Evolutionary conservation across 2,329 filamentous ascomycete genomes (phyloP).

Genomic region (Lecanicillium sp.): DNA sequence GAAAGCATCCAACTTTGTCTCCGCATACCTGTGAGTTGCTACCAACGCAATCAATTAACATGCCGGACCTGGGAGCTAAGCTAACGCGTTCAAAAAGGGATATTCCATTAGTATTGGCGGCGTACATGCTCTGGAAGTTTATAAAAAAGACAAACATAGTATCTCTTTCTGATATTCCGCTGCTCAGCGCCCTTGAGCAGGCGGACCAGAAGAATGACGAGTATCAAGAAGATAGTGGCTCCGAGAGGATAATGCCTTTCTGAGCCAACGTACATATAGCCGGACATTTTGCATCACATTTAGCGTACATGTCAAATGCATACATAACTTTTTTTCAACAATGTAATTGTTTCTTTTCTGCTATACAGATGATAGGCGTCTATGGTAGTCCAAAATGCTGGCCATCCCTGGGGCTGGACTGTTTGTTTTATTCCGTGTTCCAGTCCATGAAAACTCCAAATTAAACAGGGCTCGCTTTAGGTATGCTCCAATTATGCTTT

Average conservation of each 20-base stretch:
- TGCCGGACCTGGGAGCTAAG: constrained; percentile 10
- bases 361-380: no score
- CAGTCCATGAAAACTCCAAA: background rate
- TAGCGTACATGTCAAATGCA: no score
- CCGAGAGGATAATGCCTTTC: no score
- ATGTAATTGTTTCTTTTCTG: no score
- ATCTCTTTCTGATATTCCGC: constrained; percentile 41
- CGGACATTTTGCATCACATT: background rate
- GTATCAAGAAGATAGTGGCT: background rate
- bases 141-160: constrained; percentile 53
- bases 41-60: constrained; percentile 8
- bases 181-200: constrained; percentile 44
- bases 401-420: no score
- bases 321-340: no score
- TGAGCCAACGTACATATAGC: background rate
- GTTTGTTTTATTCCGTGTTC: no score
- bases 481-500: constrained; percentile 3
- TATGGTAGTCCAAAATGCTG: no score
- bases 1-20: constrained; percentile 49
- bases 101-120: constrained; percentile 48
- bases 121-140: constrained; percentile 58
- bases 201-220: constrained; percentile 20
- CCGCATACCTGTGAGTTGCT: constrained; percentile 49
- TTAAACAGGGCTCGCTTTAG: background rate
- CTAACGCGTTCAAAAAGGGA: constrained; percentile 30